Evolutionary conservation across 495 filamentous ascomycete genomes (phyloP).

Genomic region (Aspergillus ellipticus): DNA sequence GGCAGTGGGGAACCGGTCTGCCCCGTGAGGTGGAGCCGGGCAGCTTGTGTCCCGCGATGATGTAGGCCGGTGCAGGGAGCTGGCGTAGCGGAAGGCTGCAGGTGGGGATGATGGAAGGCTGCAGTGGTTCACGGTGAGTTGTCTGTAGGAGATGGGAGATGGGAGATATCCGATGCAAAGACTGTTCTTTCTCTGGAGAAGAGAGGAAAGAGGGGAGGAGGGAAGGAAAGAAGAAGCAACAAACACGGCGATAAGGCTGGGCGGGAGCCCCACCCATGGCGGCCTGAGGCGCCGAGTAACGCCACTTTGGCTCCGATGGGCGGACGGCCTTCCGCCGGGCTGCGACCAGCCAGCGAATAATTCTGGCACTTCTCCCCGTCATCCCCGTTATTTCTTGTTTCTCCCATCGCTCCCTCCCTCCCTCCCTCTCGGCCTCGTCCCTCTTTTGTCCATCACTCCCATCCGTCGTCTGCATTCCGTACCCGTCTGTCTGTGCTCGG

Average conservation of each 20-base stretch:
- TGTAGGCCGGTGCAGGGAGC: not conserved
- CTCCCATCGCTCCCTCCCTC: too few relatives aligned
- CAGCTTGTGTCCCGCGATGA: not conserved
- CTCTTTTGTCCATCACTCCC: too few relatives aligned
- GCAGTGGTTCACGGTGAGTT: too few relatives aligned
- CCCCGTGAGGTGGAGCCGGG: not conserved
- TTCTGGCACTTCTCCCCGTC: not conserved
- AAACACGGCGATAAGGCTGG: not conserved
- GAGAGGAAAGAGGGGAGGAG: not conserved
- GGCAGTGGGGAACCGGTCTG: not conserved
- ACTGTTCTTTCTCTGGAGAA: not conserved
- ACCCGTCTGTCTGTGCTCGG: too few relatives aligned
- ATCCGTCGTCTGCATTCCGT: too few relatives aligned
- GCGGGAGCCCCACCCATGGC: not conserved
- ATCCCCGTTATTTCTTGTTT: not conserved
- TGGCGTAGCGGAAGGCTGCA: not conserved
- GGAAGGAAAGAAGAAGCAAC: not conserved
- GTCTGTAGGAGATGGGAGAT: too few relatives aligned
- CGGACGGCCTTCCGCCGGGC: constrained; percentile 1
- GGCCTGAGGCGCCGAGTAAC: not conserved
- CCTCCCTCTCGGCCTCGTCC: too few relatives aligned
- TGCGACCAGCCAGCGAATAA: not conserved
- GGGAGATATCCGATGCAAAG: too few relatives aligned
- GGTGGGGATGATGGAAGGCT: not conserved
- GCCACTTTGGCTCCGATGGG: constrained; percentile 5